Conservation (phyloP, 129 eudicot species). For the Arctium minus region DNA sequence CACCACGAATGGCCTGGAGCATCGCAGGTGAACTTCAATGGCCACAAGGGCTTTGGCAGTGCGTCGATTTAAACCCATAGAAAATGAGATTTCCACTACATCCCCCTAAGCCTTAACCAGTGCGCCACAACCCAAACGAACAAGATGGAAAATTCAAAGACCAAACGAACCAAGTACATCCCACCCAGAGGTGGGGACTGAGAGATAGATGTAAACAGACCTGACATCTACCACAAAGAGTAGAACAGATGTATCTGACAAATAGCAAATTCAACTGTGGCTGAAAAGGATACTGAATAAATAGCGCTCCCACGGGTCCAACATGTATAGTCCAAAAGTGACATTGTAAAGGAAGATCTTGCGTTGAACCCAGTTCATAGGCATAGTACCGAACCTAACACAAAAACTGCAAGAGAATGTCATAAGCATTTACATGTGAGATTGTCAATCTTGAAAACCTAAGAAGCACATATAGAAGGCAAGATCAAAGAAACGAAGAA, state of each 20-base stretch:
- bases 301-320: slow-evolving; percentile 92
- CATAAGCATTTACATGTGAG: background rate
- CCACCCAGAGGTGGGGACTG: background rate
- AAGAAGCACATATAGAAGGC: background rate
- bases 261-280: background rate
- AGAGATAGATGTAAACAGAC: background rate
- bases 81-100: no score
- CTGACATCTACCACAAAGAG: background rate
- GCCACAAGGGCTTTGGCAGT: no score
- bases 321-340: slow-evolving; percentile 88
- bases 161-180: background rate
- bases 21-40: no score
- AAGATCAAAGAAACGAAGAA: background rate
- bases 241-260: background rate
- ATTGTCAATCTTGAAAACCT: background rate
- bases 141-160: no score
- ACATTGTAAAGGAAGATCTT: slow-evolving; percentile 84
- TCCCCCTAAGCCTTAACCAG: no score
- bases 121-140: no score
- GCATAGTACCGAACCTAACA: background rate
- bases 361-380: slow-evolving; percentile 83
- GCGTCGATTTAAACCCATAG: no score
- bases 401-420: background rate
- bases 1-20: no score
- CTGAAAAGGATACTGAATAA: slow-evolving; percentile 79